A percentile compares a stretch with the other conserved stretches of the same genome.
These are phyloP conservation scores for Termitomyces sp. DNA, from an alignment of 768 basidiomycete species.

Conservation along the genomic window DNA sequence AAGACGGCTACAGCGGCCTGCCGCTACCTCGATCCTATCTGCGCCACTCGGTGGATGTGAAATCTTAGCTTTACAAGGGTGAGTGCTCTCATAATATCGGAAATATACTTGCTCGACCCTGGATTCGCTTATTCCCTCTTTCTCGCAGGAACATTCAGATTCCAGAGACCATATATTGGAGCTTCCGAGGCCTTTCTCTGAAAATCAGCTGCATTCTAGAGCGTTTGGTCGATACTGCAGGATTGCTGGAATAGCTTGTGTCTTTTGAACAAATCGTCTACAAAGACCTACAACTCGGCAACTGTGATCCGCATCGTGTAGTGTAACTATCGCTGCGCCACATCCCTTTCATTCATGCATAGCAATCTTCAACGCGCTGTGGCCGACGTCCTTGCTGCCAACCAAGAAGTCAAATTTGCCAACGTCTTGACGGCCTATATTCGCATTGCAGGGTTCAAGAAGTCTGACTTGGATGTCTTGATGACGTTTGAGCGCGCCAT, in stretches of 20 bases:
- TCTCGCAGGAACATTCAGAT: neutral
- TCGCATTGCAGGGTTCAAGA: constrained; percentile 12
- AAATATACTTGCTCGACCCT: neutral
- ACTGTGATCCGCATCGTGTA: neutral
- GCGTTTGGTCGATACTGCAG: neutral
- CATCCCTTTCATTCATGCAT: constrained; percentile 4
- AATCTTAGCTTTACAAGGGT: neutral
- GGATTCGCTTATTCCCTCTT: neutral
- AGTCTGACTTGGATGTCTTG: constrained; percentile 7
- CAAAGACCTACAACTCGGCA: neutral
- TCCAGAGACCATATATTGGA: neutral
- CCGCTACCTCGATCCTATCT: neutral
- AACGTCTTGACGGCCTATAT: constrained; percentile 17
- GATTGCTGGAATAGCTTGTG: neutral
- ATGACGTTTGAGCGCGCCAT: constrained; percentile 15
- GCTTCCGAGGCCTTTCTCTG: neutral
- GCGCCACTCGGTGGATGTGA: neutral
- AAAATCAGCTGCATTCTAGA: neutral
- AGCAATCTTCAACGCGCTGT: constrained; percentile 19
- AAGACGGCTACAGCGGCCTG: neutral
- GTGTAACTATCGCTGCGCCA: neutral
- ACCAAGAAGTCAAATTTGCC: constrained; percentile 14
- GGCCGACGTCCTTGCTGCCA: constrained; percentile 14
- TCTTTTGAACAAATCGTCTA: neutral
- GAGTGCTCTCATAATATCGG: neutral